A percentile compares a stretch with the other conserved stretches of the same genome.
Conservation (phyloP, 495 filamentous ascomycete species). For the Halenospora varia region DNA sequence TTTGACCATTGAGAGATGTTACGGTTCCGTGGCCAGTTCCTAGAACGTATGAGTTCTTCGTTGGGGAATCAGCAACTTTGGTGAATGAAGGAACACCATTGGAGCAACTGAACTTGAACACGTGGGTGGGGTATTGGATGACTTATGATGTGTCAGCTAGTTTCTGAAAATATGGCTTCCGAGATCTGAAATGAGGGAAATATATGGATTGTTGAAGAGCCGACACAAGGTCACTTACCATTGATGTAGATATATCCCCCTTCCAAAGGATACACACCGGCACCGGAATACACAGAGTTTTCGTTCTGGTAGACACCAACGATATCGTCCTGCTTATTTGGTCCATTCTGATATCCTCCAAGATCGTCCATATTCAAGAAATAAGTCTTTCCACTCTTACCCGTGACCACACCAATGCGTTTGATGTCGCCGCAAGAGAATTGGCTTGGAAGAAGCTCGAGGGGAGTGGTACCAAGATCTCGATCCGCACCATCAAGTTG, state of each 20-base stretch:
- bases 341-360: conserved; percentile 35
- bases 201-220: no score
- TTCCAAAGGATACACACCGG: conserved; percentile 37
- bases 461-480: conserved; percentile 39
- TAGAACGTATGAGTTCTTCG: conserved; percentile 29
- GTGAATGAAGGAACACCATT: conserved; percentile 32
- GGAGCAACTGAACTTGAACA: conserved; percentile 32
- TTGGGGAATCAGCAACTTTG: conserved; percentile 32
- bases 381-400: conserved; percentile 35
- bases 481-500: conserved; percentile 40
- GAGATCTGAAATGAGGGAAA: no score
- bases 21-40: conserved; percentile 36
- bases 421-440: conserved; percentile 34
- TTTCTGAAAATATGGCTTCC: no score
- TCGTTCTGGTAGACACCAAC: conserved; percentile 30
- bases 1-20: conserved; percentile 34
- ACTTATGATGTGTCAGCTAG: conserved; percentile 7
- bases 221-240: no score
- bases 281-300: conserved; percentile 35
- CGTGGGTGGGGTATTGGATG: conserved; percentile 32
- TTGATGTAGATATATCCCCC: conserved; percentile 42
- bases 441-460: conserved; percentile 34
- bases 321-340: conserved; percentile 31
- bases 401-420: conserved; percentile 31
- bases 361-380: conserved; percentile 34